Base-by-base conservation (phyloP, 805 yeast genomes). In the Zygosaccharomyces pseudorouxii region DNA sequence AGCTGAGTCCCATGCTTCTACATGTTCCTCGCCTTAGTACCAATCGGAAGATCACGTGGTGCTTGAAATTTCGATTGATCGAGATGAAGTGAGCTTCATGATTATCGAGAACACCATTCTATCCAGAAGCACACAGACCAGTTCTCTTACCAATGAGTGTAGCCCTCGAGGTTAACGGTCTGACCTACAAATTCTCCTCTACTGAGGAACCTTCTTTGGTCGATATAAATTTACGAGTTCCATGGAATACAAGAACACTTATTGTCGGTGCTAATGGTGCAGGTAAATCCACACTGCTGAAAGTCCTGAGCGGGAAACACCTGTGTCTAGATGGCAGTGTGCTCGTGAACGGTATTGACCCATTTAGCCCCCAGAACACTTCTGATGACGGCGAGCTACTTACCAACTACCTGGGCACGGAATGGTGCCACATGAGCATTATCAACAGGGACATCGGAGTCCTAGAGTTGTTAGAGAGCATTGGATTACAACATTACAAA, bases 191-290 rank as follows among this genome's bases (percentile, higher is more conserved):
- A 23, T 92, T 86, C 60, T 78, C 84, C 1, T 67, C 70, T 5
- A 71, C 76, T 46, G 71, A 76, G 3, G 75, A 76, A 44, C 77
- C 86, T 2, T 95, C 96, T 0, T 71, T 93, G 12, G 76, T 77
- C 27, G 74, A 86, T 41, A 76, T 92, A 52, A 72, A 74, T 31
- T 60, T 93, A 36, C 56, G 71, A 10, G 74, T 93, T 18, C 81
- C 83, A 0, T 79, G 85, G 76, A 81, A 85, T 5, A 78, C 92
- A 1, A 76, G 96, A 51, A 80, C 90, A 9, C 71, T 93, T 30
- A 67, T 93, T 6, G 76, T 93, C 20, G 99, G 99, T 0, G 95
- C 98, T 10, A 90, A 90, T 59, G 99, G 99, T 16, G 98, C 99
- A 0, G 98, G 99, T 4, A 93, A 93, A 65, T 87, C 97, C 1